Conservation (phyloP, 1,139 yeast species). For the Hanseniaspora uvarum region DNA sequence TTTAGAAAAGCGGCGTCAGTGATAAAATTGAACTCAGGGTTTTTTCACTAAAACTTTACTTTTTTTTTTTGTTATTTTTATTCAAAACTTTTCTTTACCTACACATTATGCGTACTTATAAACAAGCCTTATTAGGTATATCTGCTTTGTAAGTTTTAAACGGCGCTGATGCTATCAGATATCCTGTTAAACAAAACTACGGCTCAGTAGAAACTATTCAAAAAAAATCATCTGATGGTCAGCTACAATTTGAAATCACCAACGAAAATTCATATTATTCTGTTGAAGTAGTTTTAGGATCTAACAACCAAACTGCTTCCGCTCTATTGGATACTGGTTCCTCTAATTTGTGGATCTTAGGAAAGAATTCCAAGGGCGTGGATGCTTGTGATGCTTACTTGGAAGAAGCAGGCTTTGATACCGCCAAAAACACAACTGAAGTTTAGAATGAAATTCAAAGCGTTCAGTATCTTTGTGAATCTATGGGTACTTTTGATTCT, state of each 20-base stretch:
- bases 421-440: neutral
- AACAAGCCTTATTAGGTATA: neutral
- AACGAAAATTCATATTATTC: slow-evolving; percentile 44
- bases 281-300: slow-evolving; percentile 41
- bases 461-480: too few species aligned
- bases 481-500: neutral
- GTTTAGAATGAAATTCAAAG: neutral
- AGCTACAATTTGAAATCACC: slow-evolving; percentile 31
- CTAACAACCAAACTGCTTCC: slow-evolving; percentile 40
- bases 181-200: neutral
- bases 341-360: slow-evolving; percentile 51
- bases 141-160: neutral
- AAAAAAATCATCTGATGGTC: slow-evolving; percentile 19
- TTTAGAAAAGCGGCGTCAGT: too few species aligned
- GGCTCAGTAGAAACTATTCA: slow-evolving; percentile 9
- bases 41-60: too few species aligned
- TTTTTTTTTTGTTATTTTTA: too few species aligned
- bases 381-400: slow-evolving; percentile 4
- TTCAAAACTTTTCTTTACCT: neutral
- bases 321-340: slow-evolving; percentile 61
- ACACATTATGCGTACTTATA: neutral
- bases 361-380: neutral
- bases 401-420: neutral
- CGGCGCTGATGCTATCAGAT: neutral
- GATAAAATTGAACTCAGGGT: too few species aligned